A percentile compares a stretch with the other conserved stretches of the same genome.
These are phyloP conservation scores for Ophiosphaerella herpotricha DNA, from an alignment of 2,329 filamentous ascomycete genomes.

Conservation along the genomic window DNA sequence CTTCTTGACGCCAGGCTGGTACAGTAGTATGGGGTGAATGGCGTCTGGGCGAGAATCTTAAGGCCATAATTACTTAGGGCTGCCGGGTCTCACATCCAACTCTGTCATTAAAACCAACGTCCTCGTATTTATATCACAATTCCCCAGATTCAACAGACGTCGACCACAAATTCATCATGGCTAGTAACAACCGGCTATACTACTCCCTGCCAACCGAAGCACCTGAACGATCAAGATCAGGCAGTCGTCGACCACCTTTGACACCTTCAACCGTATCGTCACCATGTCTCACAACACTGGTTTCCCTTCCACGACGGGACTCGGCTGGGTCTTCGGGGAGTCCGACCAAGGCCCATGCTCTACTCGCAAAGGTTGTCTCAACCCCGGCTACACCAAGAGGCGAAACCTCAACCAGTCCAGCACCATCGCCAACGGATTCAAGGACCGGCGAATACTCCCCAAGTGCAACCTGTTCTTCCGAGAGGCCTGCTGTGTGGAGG, in stretches of 20 bases:
- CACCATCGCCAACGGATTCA: slow-evolving; percentile 31
- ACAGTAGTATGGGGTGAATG: slow-evolving; percentile 46
- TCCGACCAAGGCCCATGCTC: slow-evolving; percentile 47
- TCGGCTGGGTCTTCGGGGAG: slow-evolving; percentile 46
- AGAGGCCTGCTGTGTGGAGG: slow-evolving; percentile 41
- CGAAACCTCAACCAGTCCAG: slow-evolving; percentile 39
- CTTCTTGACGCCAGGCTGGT: slow-evolving; percentile 23
- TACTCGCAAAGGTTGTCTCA: slow-evolving; percentile 52
- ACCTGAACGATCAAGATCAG: slow-evolving; percentile 40
- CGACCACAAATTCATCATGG: slow-evolving; percentile 33
- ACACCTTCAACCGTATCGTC: slow-evolving; percentile 53
- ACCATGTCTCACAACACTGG: slow-evolving; percentile 50
- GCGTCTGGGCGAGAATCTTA: slow-evolving; percentile 39
- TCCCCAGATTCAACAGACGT: slow-evolving; percentile 12
- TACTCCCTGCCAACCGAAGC: slow-evolving; percentile 45
- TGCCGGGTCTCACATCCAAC: slow-evolving; percentile 9
- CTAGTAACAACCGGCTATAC: slow-evolving; percentile 43
- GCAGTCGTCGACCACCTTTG: slow-evolving; percentile 49
- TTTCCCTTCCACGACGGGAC: slow-evolving; percentile 47
- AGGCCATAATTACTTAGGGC: slow-evolving; percentile 37
- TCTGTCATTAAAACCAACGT: slow-evolving; percentile 15
- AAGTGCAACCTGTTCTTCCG: slow-evolving; percentile 29
- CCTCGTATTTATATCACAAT: slow-evolving; percentile 16
- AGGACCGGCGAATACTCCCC: slow-evolving; percentile 28
- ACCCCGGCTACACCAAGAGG: slow-evolving; percentile 46